Evolutionary conservation across 768 basidiomycete species (phyloP), one percentile per base, ranked within the genome.

Genomic region (Jaapia argillacea): DNA sequence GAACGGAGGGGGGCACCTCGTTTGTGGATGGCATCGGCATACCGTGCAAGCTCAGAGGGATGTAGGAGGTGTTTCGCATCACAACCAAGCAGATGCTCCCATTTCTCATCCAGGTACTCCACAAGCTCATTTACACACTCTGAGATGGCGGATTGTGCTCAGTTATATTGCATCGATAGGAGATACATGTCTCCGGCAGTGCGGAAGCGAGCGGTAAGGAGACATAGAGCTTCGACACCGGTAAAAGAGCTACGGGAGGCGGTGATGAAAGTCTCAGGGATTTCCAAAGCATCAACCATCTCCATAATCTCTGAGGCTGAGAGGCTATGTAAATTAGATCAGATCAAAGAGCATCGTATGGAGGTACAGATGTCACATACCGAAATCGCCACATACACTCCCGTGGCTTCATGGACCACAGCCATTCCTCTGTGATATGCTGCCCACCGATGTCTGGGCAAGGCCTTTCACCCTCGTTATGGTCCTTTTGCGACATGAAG

Each of bases 61-160:
- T 40, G 7, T n/a, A 58, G 48, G 4, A 50, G 22, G 7, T 43
- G 25, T 14, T 43, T 18, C 13, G 18, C 36, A 36, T 55, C 56
- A 36, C 45, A 57, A 12, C 49, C 40, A 24, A 57, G 47, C 4
- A 55, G 40, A 38, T 54, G 48, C 3, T 18, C 10, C 57, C 56
- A 58, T n/a, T 40, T 38, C 4, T 49, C 31, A 33, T 57, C 41
- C 1, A 57, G 21, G 26, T 40, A 50, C 7, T 20, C 13, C 2
- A 36, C 27, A 1, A 54, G 42, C 23, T 36, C 42, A 36, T 54
- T 54, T 18, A 52, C 46, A 23, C 49, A n/a, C 26, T 57, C 44
- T n/a, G 43, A 48, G 6, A 57, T 54, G 10, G 51, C 24, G 1
- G 47, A 42, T 24, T 51, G 51, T 2, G 47, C 33, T 4, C 54